Evolutionary conservation across 2,329 filamentous ascomycete species (phyloP), one percentile per base, ranked within the genome.

Genomic region (Penicillium sp.): DNA sequence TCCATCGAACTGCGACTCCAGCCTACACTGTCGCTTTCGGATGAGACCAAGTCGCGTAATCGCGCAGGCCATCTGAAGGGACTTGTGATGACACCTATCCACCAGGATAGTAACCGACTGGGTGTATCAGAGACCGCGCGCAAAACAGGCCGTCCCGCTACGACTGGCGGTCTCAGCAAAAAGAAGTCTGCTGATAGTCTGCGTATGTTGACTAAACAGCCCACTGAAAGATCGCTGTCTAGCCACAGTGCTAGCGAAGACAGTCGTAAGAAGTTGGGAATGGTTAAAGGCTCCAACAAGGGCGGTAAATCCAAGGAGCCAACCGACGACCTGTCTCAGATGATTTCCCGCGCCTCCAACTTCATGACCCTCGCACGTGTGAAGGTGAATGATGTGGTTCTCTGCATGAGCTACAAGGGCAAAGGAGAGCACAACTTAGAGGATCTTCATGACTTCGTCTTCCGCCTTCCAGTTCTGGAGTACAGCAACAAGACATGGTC

Each of bases 401-500:
- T 99, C 34, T 99, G 94, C 71, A 82, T 99, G 29, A 95, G 90
- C 70, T 97, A 97, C 82, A 96, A 97, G 74, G 94, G 95, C 69
- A 95, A 92, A 72, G 91, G 92, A 43, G 90, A 96, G 62, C 90
- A 92, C 70, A 99, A 97, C 68, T 83, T 99, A 55, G 92, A 97
- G 76, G 95, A 99, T 73, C 89, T 99, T 16, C 93, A 99, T 75
- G 89, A 97, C 70, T 95, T 99, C 65, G 94, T 99, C 47, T 99
- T 99, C 83, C 87, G 91, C 34, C 85, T 99, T 76, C 94, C 94
- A 4, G 89, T 89, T 2, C 87, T 99, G 45, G 94, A 99, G 72
- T 97, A 96, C 78, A 86, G 91, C 61, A 99, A 99, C 81, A 99
- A 99, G 80, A 97, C 92, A 9, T 99, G 94, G 94, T 97, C 92